Evolutionary conservation across 352 stramenopile genomes (phyloP), one percentile per base, ranked within the genome.

Genomic region (Phytophthora citricola): DNA sequence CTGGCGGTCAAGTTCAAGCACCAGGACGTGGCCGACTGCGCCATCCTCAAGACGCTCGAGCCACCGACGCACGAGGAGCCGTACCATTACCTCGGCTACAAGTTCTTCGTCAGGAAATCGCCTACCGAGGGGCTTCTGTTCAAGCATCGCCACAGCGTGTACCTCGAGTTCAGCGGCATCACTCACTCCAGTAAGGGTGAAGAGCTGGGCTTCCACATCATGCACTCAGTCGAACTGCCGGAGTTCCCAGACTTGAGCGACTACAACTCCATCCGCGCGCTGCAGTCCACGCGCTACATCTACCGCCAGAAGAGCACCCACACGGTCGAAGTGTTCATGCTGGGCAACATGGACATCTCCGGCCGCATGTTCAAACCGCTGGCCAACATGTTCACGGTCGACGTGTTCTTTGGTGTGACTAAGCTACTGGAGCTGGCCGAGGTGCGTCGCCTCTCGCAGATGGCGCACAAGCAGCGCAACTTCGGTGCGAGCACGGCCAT

Each of bases 1-100:
- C 69, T 91, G 20, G 70, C 78, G 14, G 61, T 83, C 41, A 79
- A 76, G 49, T 91, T 80, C 58, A 79, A 88, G 39, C 67, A 89
- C 63, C 78, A 87, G 24, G 78, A 87, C 44, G 72, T 89, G 50
- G 82, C 79, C 22, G 82, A 91, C 67, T 87, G 78, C 53, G 75
- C 79, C 22, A 79, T 91, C 43, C 62, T 91, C 34, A 73, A 86
- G 58, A 78, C 71, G 22, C 71, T 91, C 52, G 80, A 89, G 56
- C 62, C 54, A 5, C 81, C 79, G 26, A 87, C 77, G 5, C 38
- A 60, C 0, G 62, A 73, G 10, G 46, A 81, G 8, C 83, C 83
- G 0, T 84, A 85, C 36, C 71, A 84, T n/a, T 88, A 87, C 46
- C 69, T 92, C 38, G 81, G 81, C 5, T 88, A 85, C 70, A 92